Evolutionary conservation across 345 rosid genomes (phyloP).

Genomic region (Moricandia moricandioides): DNA sequence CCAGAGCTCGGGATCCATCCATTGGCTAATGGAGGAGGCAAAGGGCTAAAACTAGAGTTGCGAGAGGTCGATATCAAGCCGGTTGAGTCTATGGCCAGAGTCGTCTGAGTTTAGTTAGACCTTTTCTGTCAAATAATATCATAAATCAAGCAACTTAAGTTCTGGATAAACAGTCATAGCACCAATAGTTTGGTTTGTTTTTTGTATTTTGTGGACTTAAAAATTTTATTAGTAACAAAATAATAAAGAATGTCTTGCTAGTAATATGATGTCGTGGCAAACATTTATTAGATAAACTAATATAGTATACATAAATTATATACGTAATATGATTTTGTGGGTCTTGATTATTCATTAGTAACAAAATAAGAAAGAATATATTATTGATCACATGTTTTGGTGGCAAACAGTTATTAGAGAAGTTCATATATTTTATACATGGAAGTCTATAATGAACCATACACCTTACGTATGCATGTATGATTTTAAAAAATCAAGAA

Average conservation of each 20-base stretch:
- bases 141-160: neutral
- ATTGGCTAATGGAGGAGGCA: slow-evolving; percentile 62
- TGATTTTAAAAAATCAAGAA: no score
- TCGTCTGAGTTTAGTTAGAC: slow-evolving; percentile 37
- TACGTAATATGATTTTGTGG: neutral
- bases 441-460: no score
- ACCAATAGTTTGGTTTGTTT: neutral
- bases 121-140: neutral
- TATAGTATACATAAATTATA: neutral
- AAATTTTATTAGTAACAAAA: neutral
- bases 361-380: no score
- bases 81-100: slow-evolving; percentile 36
- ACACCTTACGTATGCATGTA: no score
- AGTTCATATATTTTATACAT: no score
- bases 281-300: neutral
- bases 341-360: no score
- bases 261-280: neutral
- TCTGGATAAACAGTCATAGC: neutral
- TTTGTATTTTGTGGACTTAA: neutral
- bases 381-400: no score
- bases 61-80: slow-evolving; percentile 46
- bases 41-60: slow-evolving; percentile 45
- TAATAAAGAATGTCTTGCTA: neutral
- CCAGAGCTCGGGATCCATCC: slow-evolving; percentile 62
- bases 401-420: no score